These are phyloP conservation scores for Daucus carota DNA, from an alignment of 129 eudicot genomes.

Conservation along the genomic window DH1_v3.0 NC_030387.2:25205001-25205500, in stretches of 20 bases:
- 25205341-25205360: too few relatives aligned
- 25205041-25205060: background rate
- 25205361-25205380: too few relatives aligned
- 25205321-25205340: too few relatives aligned
- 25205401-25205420: too few relatives aligned
- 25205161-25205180: slow-evolving; percentile 12
- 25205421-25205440: too few relatives aligned
- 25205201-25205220: background rate
- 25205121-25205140: slow-evolving; percentile 15
- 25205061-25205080: background rate
- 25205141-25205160: slow-evolving; percentile 20
- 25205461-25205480: too few relatives aligned
- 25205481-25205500: too few relatives aligned
- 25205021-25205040: background rate
- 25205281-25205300: background rate
- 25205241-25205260: background rate
- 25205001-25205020: background rate
- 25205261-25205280: background rate
- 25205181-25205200: slow-evolving; percentile 10
- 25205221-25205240: background rate
- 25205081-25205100: background rate
- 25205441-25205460: too few relatives aligned
- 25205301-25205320: background rate
- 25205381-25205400: too few relatives aligned
- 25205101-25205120: slow-evolving; percentile 22